Evolutionary conservation across 2,329 filamentous ascomycete genomes (phyloP), one percentile per base, ranked within the genome.

Genomic region (Ascochyta lentis): DNA sequence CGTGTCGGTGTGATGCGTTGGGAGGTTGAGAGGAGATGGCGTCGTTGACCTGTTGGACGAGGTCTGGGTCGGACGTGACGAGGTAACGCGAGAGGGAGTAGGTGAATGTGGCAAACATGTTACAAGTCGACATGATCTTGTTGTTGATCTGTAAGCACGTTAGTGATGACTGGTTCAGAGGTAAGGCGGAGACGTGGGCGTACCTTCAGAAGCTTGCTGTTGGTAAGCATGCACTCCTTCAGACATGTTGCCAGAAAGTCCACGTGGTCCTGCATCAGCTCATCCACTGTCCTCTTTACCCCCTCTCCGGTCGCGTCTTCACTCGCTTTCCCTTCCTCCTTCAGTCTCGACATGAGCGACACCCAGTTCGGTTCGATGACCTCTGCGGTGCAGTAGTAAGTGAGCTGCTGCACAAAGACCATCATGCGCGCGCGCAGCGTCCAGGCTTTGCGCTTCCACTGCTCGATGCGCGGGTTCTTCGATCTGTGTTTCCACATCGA

Each of bases 281-380:
- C 92, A 70, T 99, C 95, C 1, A 99, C 95, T 0, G 95, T 99
- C 34, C 92, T 76, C 66, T 86, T 87, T n/a, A 82, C 81, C 53
- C 83, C 67, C 4, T 65, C 60, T 0, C 78, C 59, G 71, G 78
- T 51, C 69, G 70, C 54, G 4, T 76, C 37, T 67, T 64, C 66
- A 13, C 45, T 60, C 29, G 49, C 56, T 37, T 54, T 65, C 8
- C 85, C 79, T 7, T 83, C 81, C 37, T 76, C 70, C 12, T 88
- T 89, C 6, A 98, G 82, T 29, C 91, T 84, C n/a, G 89, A 86
- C 92, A 97, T 97, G 58, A 99, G 86, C 43, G 88, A 89, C 63
- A 92, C 87, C 95, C 95, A 99, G 75, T 98, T 98, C 3, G 94
- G 95, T 76, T 99, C 95, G 50, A 99, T 96, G 49, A 99, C 95